Base-by-base conservation (phyloP, 495 filamentous ascomycete species). In the Penicillium verhagenii region DNA sequence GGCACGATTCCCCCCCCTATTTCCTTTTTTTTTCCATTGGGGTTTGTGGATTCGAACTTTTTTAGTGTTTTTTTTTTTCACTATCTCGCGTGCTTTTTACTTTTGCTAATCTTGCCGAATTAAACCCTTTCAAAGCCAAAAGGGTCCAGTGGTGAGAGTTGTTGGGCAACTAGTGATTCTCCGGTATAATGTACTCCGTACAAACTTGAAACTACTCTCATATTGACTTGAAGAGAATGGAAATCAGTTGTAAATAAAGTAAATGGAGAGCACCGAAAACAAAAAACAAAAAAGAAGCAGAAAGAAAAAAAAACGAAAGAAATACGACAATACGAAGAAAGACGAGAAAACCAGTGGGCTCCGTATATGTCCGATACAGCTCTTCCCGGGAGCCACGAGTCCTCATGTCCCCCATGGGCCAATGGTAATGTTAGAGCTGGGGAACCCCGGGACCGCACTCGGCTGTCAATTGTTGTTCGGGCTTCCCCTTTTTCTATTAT, bases 151-250 rank as follows among this genome's bases (percentile, higher is more conserved):
- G 19, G 25, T 64, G 59, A 65, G 63, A 54, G 59, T 49, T 50
- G 64, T 61, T 79, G 76, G 72, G 73, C 78, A n/a, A 77, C 80
- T 81, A 79, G 64, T 70, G 58, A 33, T 31, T 46, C 31, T 54
- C 53, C 52, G 55, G 57, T 31, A 56, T 40, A 47, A 10, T n/a
- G n/a, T n/a, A n/a, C n/a, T n/a, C n/a, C n/a, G n/a, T n/a, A n/a
- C n/a, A n/a, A n/a, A n/a, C n/a, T n/a, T n/a, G n/a, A n/a, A n/a
- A n/a, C n/a, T n/a, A n/a, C n/a, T n/a, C n/a, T n/a, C n/a, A n/a
- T n/a, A n/a, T n/a, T n/a, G n/a, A n/a, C n/a, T n/a, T n/a, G n/a
- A n/a, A n/a, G n/a, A n/a, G n/a, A n/a, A n/a, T n/a, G n/a, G n/a
- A n/a, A n/a, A n/a, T n/a, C n/a, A n/a, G n/a, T 14, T 35, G 28